A percentile compares a stretch with the other conserved stretches of the same genome.
These are phyloP conservation scores for Fusarium torreyae DNA, from an alignment of 2,329 filamentous ascomycete species.

Conservation along the genomic window DNA sequence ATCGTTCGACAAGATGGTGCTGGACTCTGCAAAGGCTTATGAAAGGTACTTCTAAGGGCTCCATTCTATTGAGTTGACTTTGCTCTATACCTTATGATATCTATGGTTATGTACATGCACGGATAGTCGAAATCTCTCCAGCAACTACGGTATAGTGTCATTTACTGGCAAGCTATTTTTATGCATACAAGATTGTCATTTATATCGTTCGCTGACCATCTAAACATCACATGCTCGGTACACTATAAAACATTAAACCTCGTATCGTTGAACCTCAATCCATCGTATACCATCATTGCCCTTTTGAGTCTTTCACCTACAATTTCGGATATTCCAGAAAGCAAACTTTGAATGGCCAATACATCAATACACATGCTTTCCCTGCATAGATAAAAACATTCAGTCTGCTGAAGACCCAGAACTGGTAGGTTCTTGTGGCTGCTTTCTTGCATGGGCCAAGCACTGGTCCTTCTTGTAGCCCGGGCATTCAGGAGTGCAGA, in stretches of 20 bases:
- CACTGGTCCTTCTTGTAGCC: background rate
- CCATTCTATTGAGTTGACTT: background rate
- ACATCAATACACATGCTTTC: background rate
- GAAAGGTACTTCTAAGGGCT: constrained; percentile 10
- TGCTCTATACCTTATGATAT: background rate
- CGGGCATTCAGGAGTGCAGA: background rate
- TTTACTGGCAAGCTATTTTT: too few species aligned
- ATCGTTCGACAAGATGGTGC: constrained; percentile 13
- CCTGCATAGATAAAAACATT: background rate
- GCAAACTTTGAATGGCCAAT: background rate
- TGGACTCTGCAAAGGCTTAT: constrained; percentile 13
- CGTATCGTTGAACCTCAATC: too few species aligned
- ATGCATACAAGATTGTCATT: too few species aligned
- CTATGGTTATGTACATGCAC: background rate
- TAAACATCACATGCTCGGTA: too few species aligned
- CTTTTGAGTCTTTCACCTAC: too few species aligned
- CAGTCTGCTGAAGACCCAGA: too few species aligned
- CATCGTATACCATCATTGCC: too few species aligned
- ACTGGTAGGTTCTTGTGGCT: background rate
- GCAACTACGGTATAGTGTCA: too few species aligned
- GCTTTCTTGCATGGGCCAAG: background rate
- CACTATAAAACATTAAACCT: too few species aligned
- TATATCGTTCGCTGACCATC: too few species aligned
- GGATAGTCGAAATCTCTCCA: background rate
- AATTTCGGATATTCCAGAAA: background rate